These are phyloP conservation scores for Penicillium brasilianum DNA, from an alignment of 2,329 filamentous ascomycete species.

Conservation along the genomic window DNA sequence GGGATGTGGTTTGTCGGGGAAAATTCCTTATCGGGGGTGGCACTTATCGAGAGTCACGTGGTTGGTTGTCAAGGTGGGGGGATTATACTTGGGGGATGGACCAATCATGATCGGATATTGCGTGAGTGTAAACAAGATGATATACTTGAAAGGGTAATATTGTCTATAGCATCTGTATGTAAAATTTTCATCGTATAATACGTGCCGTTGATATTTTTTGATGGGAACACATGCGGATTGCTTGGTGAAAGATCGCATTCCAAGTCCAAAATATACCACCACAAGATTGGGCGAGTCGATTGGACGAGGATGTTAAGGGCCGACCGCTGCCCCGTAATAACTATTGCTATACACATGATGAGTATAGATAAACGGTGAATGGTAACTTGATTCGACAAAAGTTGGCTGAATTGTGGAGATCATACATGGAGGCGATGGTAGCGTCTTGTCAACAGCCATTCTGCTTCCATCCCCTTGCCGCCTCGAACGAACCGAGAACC, in stretches of 20 bases:
- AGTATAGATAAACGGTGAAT: too few species aligned
- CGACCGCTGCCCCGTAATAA: too few species aligned
- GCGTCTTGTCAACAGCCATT: background rate
- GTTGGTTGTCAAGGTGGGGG: background rate
- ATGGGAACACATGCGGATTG: too few species aligned
- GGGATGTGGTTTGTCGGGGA: conserved; percentile 5
- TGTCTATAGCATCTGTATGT: too few species aligned
- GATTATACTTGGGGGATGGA: background rate
- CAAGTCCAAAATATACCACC: background rate
- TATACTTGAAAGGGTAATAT: background rate
- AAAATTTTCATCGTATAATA: background rate
- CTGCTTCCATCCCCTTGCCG: background rate
- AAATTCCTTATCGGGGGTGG: conserved; percentile 13
- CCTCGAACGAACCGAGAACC: background rate
- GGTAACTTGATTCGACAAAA: background rate
- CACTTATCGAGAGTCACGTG: conserved; percentile 11
- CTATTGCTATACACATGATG: too few species aligned
- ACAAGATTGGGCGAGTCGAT: too few species aligned
- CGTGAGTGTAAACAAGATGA: background rate
- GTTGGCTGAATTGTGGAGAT: background rate
- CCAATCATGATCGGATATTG: background rate
- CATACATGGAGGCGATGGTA: background rate
- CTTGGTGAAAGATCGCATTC: background rate
- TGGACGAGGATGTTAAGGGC: too few species aligned
- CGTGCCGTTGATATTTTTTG: background rate